Percentiles rank a stretch among this genome's conserved stretches.
These are phyloP conservation scores for Porodaedalea pini DNA, from an alignment of 1,284 basidiomycete species.

Conservation along the genomic window DNA sequence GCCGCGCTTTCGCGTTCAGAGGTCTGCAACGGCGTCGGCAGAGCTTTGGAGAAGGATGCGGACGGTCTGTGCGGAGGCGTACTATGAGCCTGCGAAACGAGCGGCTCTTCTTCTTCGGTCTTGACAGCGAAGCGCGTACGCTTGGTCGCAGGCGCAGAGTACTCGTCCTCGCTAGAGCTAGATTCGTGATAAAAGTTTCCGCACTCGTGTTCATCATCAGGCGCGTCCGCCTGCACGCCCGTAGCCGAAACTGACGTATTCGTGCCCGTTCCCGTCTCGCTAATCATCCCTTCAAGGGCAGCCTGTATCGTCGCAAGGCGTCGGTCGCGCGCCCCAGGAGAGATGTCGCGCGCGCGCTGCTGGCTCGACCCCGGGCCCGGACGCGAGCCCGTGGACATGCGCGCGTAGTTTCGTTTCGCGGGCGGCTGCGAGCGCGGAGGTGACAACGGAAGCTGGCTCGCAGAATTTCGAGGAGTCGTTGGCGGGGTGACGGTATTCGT, in stretches of 20 bases:
- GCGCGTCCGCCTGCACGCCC: not conserved
- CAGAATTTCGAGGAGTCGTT: not conserved
- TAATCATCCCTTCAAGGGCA: constrained; percentile 7
- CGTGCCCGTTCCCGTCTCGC: not conserved
- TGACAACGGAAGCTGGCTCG: too few species aligned
- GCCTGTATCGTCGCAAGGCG: constrained; percentile 13
- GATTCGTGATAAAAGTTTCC: not conserved
- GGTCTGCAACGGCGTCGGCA: constrained; percentile 1
- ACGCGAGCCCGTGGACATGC: not conserved
- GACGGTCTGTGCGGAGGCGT: not conserved
- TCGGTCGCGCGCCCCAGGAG: not conserved
- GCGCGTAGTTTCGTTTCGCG: constrained; percentile 4
- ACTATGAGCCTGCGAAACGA: too few species aligned
- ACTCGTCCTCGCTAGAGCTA: not conserved
- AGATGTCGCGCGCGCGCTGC: too few species aligned
- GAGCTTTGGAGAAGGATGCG: not conserved
- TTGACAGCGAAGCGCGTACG: constrained; percentile 7
- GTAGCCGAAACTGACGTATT: not conserved
- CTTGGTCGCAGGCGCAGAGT: not conserved
- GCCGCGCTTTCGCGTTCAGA: not conserved
- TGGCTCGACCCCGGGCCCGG: not conserved
- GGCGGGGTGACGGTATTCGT: not conserved
- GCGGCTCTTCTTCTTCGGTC: not conserved
- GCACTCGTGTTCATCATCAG: not conserved
- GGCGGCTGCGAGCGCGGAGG: not conserved